Percentiles rank a stretch among this genome's conserved stretches.
Evolutionary conservation across 192 early-diverging fungal genomes (phyloP).

Genomic region (Linnemannia zychae): DNA sequence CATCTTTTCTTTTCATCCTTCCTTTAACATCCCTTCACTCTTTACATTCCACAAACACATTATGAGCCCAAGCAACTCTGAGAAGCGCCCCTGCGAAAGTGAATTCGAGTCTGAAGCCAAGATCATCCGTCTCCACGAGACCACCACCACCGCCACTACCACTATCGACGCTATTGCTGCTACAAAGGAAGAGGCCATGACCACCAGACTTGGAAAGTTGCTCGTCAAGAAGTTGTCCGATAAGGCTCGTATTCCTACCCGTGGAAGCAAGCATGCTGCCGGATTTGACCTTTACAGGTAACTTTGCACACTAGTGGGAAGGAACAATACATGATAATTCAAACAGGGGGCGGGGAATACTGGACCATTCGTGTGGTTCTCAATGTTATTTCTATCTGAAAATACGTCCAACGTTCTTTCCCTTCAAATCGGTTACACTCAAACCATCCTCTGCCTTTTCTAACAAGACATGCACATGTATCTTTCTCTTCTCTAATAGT

Average conservation of each 20-base stretch:
- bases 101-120: conserved; percentile 16
- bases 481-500: conserved; percentile 36
- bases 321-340: too few species aligned
- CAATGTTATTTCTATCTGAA: too few species aligned
- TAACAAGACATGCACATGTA: conserved; percentile 2
- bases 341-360: too few species aligned
- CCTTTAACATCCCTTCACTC: not conserved
- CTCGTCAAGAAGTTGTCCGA: conserved; percentile 78
- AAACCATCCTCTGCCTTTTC: not conserved
- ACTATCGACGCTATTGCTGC: not conserved
- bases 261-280: conserved; percentile 87
- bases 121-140: conserved; percentile 18
- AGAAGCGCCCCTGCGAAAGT: conserved; percentile 26
- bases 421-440: too few species aligned
- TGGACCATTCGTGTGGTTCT: too few species aligned
- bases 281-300: conserved; percentile 95
- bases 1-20: conserved; percentile 1
- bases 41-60: not conserved
- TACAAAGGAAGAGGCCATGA: not conserved
- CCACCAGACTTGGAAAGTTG: conserved; percentile 57
- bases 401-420: too few species aligned
- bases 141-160: not conserved
- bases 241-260: conserved; percentile 83
- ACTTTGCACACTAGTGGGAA: too few species aligned
- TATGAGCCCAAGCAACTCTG: conserved; percentile 30